Evolutionary conservation across 768 basidiomycete genomes (phyloP).

Genomic region (Cystofilobasidium capitatum): DNA sequence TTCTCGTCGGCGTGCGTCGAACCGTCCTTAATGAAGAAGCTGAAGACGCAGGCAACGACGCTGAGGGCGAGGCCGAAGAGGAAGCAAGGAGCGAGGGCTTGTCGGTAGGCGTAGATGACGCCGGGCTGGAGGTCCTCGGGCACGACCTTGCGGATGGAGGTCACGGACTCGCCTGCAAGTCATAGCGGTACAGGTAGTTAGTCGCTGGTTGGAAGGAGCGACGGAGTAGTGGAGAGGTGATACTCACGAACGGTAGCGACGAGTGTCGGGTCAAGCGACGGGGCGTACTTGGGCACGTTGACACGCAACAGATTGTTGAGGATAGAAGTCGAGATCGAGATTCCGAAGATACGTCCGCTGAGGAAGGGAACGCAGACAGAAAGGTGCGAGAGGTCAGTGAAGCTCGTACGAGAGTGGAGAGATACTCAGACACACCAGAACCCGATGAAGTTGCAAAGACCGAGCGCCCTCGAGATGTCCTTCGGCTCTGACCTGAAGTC

Average conservation of each 20-base stretch:
- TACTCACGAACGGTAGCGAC: constrained; percentile 9
- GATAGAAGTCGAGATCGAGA: constrained; percentile 32
- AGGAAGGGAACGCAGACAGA: too few relatives aligned
- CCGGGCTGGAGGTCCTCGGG: constrained; percentile 11
- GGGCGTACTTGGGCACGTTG: constrained; percentile 8
- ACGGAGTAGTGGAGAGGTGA: too few relatives aligned
- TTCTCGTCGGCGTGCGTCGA: constrained; percentile 3
- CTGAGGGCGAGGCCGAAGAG: not conserved
- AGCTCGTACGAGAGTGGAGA: too few relatives aligned
- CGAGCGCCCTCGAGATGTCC: constrained; percentile 25
- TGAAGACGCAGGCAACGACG: not conserved
- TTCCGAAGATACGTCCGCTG: constrained; percentile 28
- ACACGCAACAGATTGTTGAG: constrained; percentile 30
- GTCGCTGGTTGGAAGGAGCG: too few relatives aligned
- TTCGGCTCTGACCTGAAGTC: constrained; percentile 27
- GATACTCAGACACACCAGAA: too few relatives aligned
- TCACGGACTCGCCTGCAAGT: constrained; percentile 2
- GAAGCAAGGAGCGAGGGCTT: constrained; percentile 13
- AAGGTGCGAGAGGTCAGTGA: too few relatives aligned
- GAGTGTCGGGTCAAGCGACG: not conserved
- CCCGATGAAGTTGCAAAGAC: constrained; percentile 11
- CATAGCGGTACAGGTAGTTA: too few relatives aligned
- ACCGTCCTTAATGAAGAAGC: constrained; percentile 6
- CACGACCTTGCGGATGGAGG: constrained; percentile 8
- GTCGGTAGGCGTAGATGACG: constrained; percentile 16